Evolutionary conservation across 2,329 filamentous ascomycete species (phyloP).

Genomic region (Scedosporium dehoogii): DNA sequence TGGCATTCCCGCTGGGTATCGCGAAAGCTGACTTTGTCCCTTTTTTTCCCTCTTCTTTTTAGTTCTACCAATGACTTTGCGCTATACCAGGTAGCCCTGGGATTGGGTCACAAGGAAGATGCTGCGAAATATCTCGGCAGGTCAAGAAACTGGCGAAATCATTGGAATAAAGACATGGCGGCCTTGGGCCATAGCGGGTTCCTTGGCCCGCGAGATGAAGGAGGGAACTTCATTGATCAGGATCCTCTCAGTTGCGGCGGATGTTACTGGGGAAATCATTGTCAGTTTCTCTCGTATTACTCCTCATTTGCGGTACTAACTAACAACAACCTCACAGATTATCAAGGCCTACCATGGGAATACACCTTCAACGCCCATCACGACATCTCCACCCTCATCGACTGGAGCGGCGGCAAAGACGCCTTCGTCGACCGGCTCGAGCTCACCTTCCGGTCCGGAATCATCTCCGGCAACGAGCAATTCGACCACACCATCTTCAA

Average conservation of each 20-base stretch:
- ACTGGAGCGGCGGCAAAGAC: constrained; percentile 41
- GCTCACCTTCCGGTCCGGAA: constrained; percentile 45
- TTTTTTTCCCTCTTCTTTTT: background rate
- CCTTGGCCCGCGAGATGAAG: constrained; percentile 48
- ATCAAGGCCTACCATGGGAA: constrained; percentile 52
- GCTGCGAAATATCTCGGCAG: constrained; percentile 50
- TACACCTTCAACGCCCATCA: constrained; percentile 66
- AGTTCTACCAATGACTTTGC: constrained; percentile 57
- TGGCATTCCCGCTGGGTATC: background rate
- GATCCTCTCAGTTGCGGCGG: constrained; percentile 50
- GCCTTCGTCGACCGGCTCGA: constrained; percentile 49
- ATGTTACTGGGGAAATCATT: constrained; percentile 56
- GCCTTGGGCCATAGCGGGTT: constrained; percentile 56
- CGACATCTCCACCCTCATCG: constrained; percentile 47
- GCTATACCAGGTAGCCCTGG: constrained; percentile 53
- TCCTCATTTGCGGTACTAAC: background rate
- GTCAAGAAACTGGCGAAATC: constrained; percentile 60
- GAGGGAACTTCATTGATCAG: constrained; percentile 37
- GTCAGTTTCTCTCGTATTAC: constrained; percentile 13
- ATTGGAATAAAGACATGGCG: constrained; percentile 52
- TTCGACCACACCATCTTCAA: constrained; percentile 53
- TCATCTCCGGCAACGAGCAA: constrained; percentile 27
- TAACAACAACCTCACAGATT: constrained; percentile 21
- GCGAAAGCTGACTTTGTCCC: background rate
- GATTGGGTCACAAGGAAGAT: constrained; percentile 40